Conservation (phyloP, 768 basidiomycete species). For the Piloderma croceum region DNA sequence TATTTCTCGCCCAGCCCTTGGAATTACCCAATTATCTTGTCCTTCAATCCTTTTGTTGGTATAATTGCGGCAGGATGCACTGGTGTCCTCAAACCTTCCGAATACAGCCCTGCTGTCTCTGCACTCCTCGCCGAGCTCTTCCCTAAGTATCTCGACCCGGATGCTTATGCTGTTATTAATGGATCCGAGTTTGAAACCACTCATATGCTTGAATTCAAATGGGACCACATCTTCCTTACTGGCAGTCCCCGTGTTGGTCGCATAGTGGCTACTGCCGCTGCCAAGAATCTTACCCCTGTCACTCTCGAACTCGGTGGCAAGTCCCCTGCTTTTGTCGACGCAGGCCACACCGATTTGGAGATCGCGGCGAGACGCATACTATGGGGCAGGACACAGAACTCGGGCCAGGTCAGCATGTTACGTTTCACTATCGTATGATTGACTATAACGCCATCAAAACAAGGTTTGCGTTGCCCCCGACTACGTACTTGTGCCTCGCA, state of each 20-base stretch:
- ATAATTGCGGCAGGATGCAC: slow-evolving; percentile 73
- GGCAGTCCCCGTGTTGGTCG: slow-evolving; percentile 46
- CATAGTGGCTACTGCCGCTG: slow-evolving; percentile 47
- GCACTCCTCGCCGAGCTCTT: slow-evolving; percentile 48
- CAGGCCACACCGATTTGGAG: slow-evolving; percentile 33
- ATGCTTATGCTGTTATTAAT: slow-evolving; percentile 49
- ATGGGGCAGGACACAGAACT: slow-evolving; percentile 1
- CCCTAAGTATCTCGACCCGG: slow-evolving; percentile 48
- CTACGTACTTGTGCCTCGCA: slow-evolving; percentile 40
- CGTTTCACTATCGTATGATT: slow-evolving; percentile 43
- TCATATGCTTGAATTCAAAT: slow-evolving; percentile 37
- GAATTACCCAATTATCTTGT: slow-evolving; percentile 60
- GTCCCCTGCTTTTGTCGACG: slow-evolving; percentile 39
- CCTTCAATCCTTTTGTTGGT: slow-evolving; percentile 54
- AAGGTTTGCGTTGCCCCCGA: slow-evolving; percentile 47
- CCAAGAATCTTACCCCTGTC: slow-evolving; percentile 47
- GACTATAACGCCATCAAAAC: slow-evolving; percentile 37
- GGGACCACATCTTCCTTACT: slow-evolving; percentile 48
- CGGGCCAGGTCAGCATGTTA: slow-evolving; percentile 46
- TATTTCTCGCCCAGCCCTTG: slow-evolving; percentile 53
- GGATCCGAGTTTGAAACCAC: slow-evolving; percentile 38
- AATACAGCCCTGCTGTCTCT: slow-evolving; percentile 46
- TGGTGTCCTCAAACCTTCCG: slow-evolving; percentile 62
- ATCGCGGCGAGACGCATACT: slow-evolving; percentile 1
- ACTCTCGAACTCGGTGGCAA: slow-evolving; percentile 55